Conservation (phyloP, 208 protist genomes). For the Crithidia fasciculata region DNA sequence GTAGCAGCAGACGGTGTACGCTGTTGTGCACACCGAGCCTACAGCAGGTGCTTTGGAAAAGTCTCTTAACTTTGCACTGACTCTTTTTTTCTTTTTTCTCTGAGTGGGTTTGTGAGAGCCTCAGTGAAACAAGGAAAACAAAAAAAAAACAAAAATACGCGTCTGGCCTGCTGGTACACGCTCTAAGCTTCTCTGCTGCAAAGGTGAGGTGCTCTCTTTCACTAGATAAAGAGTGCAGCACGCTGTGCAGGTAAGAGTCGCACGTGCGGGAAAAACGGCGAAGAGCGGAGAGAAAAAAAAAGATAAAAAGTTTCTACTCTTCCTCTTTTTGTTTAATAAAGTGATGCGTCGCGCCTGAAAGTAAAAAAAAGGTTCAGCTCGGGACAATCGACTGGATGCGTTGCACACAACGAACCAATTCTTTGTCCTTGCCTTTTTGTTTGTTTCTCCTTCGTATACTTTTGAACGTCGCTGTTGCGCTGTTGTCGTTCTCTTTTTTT, state of each 20-base stretch:
- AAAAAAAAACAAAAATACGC: neutral
- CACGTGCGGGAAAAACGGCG: neutral
- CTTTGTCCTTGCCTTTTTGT: neutral
- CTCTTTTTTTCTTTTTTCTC: too few species aligned
- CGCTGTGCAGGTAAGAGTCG: constrained; percentile 4
- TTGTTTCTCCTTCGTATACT: constrained; percentile 1
- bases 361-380: too few species aligned
- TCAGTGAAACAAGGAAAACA: neutral
- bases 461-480: neutral
- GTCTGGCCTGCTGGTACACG: neutral
- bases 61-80: too few species aligned
- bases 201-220: constrained; percentile 14
- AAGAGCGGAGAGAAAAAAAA: neutral
- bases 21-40: constrained; percentile 9
- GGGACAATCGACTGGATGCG: too few species aligned
- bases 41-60: neutral
- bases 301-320: neutral
- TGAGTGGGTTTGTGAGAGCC: too few species aligned
- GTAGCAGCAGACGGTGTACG: constrained; percentile 9
- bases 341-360: too few species aligned
- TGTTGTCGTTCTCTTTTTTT: neutral
- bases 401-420: neutral
- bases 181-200: neutral
- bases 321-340: neutral
- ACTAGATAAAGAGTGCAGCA: constrained; percentile 18